Base-by-base conservation (phyloP, 805 yeast species). In the Pichia gijzeniarum region DNA sequence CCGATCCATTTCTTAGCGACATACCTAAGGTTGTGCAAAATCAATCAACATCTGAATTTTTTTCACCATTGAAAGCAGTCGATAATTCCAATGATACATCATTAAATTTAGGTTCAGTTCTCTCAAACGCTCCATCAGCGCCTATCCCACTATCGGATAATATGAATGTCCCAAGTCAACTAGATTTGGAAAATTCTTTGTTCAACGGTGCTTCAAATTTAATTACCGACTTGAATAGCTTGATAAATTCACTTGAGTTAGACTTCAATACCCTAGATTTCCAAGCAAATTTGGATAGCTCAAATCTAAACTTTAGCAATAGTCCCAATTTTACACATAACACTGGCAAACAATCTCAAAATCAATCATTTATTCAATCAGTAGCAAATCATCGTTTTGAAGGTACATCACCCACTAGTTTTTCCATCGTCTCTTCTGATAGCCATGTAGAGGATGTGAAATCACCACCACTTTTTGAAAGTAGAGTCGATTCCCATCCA, bases 201-300 rank as follows among this genome's bases (percentile, higher is more conserved):
- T 54, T 66, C 44, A 54, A 60, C 38, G 69, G 67, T 34, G 69
- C 69, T 4, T 57, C 66, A 17, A 54, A 59, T 42, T 50, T 66
- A 44, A 66, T 66, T 40, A 56, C 63, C 12, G 69, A 66, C 43
- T 52, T 66, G 43, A 65, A 65, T 45, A 66, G 60, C 16, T 46
- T 66, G 41, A 63, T 66, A 35, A 57, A 60, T 30, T 57, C 56
- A 13, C 58, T 62, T 47, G 64, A 62, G 22, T 51, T 54, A 28
- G 55, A 53, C 22, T 50, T 50, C 17, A 54, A 56, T 14, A 36
- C 35, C 10, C 22, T 31, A n/a, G 44, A 41, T 41, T 45, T 41
- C 12, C 45, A 36, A 32, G n/a, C 45, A 20, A 38, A 34, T 6
- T 35, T 16, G 21, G 32, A 21, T 27, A n/a, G 9, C 10, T 4